These are phyloP conservation scores for Aspergillus pseudoterreus DNA, from an alignment of 2,329 filamentous ascomycete genomes.

Conservation along the genomic window DNA sequence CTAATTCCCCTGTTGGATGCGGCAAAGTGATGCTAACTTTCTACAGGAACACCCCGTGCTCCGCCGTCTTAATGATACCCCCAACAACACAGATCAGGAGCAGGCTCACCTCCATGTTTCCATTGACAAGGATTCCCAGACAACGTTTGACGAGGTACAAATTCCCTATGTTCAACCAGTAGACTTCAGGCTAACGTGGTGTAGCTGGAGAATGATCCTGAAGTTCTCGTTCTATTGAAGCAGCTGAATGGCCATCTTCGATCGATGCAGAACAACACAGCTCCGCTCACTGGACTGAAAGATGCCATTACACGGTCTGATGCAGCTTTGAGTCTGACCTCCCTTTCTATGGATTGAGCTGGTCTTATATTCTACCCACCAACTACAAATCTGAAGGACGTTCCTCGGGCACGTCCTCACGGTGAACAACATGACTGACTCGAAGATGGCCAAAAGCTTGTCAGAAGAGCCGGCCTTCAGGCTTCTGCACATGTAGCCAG, in stretches of 20 bases:
- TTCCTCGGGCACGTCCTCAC: too few species aligned
- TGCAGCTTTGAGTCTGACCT: conserved; percentile 30
- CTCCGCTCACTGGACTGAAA: conserved; percentile 33
- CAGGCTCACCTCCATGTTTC: conserved; percentile 27
- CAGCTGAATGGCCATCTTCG: conserved; percentile 42
- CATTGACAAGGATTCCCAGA: conserved; percentile 20
- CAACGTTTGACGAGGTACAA: conserved; percentile 33
- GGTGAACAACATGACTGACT: too few species aligned
- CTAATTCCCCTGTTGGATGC: background rate
- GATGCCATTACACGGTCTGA: conserved; percentile 38
- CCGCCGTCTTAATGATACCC: conserved; percentile 29
- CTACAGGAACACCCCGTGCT: conserved; percentile 40
- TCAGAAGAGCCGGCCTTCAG: too few species aligned
- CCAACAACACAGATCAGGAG: conserved; percentile 10
- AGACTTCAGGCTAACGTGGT: conserved; percentile 10
- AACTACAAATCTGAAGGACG: background rate
- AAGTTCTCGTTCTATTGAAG: conserved; percentile 32
- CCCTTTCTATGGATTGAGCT: conserved; percentile 30
- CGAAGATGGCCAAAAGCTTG: too few species aligned
- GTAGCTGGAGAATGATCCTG: conserved; percentile 37
- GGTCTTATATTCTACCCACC: background rate
- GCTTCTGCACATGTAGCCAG: too few species aligned
- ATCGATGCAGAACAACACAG: conserved; percentile 42
- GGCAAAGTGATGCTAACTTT: conserved; percentile 11
- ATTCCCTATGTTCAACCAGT: background rate